phyloP scores from a whole-genome alignment of 2,329 filamentous ascomycete species.

The Fusarium hostae region DNA sequence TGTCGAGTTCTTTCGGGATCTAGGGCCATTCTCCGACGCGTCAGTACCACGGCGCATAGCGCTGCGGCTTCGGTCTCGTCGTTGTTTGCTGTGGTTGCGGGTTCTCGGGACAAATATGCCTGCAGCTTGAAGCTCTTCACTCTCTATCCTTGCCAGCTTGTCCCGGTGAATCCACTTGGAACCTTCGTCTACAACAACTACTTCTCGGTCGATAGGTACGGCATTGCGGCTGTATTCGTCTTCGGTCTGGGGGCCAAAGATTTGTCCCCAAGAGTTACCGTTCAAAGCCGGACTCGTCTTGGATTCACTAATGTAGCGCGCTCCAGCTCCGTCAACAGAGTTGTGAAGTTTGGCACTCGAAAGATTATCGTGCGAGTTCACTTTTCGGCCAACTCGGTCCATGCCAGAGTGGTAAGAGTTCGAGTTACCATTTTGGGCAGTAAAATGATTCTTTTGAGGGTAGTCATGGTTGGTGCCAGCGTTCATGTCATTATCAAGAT shows the following conservation, averaged over 20 bases:
- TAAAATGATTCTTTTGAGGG: slow-evolving; percentile 29
- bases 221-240: slow-evolving; percentile 44
- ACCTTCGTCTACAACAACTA: slow-evolving; percentile 62
- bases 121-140: slow-evolving; percentile 80
- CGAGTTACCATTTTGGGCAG: slow-evolving; percentile 43
- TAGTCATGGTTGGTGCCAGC: slow-evolving; percentile 31
- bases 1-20: slow-evolving; percentile 60
- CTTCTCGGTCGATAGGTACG: slow-evolving; percentile 44
- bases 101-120: slow-evolving; percentile 72
- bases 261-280: slow-evolving; percentile 32
- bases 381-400: slow-evolving; percentile 49
- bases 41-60: slow-evolving; percentile 50
- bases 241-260: slow-evolving; percentile 27
- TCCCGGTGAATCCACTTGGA: slow-evolving; percentile 89
- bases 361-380: slow-evolving; percentile 52
- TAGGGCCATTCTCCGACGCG: slow-evolving; percentile 44
- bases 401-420: slow-evolving; percentile 41
- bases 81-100: slow-evolving; percentile 63
- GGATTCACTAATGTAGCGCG: slow-evolving; percentile 42
- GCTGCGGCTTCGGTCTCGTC: slow-evolving; percentile 52
- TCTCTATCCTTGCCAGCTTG: slow-evolving; percentile 85
- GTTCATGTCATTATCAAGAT: slow-evolving; percentile 35
- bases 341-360: slow-evolving; percentile 39
- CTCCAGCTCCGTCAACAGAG: slow-evolving; percentile 36
- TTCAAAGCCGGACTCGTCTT: slow-evolving; percentile 39